Evolutionary conservation across 1,139 yeast genomes (phyloP), one percentile per base, ranked within the genome.

Genomic region (Debaryomycetaceae sp.): DNA sequence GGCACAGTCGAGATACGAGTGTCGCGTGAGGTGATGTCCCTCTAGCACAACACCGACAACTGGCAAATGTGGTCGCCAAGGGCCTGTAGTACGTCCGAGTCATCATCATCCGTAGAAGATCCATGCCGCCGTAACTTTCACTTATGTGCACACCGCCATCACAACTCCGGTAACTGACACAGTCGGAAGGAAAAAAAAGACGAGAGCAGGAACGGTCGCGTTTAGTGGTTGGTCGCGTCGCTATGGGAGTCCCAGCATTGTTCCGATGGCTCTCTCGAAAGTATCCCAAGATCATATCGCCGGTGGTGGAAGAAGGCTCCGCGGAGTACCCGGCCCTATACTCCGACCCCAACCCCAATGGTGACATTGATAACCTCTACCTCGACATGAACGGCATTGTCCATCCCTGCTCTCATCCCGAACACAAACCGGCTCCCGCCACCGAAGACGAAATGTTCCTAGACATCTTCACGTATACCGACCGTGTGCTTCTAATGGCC

Each of bases 331-430:
- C 26, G 6, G 12, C 27, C 10, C 71, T 68, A 39, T 86, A 80
- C 50, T 53, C 73, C 23, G 73, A 74, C 34, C 79, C 93, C 8
- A 92, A 92, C 49, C 95, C 95, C 11, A 92, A 92, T 55, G 98
- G 97, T 15, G 98, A 90, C 56, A 60, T 86, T 30, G 96, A 87
- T 49, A 87, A 87, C 49, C 56, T 87, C 28, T 87, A 87, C 48
- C 63, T 87, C 37, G 97, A 87, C 58, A 87, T 87, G 97, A 87
- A 87, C 47, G 96, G 95, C 60, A 87, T 87, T 50, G 96, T 87
- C 4, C 97, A 87, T 60, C 96, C 96, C 1, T 87, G 96, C 64
- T 79, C 95, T 2, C 97, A 87, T 54, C 96, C 97, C 1, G 96
- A 87, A 46, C 82, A 87, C 42, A 78, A 78, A 37, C 94, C 95